phyloP scores from a whole-genome alignment of 1,284 basidiomycete genomes.

The Cryptococcus sp. region DNA sequence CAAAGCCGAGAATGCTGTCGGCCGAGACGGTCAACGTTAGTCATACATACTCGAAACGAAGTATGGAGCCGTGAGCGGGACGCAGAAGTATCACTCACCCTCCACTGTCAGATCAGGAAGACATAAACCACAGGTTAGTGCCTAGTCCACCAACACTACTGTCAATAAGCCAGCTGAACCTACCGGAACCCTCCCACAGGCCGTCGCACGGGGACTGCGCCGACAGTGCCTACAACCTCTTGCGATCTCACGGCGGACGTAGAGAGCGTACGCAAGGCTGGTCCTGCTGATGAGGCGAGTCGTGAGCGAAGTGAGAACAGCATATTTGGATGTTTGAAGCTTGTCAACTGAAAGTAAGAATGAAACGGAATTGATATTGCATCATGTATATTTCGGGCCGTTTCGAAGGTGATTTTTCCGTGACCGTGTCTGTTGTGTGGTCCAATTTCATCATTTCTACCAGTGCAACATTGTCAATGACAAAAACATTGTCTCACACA shows the following conservation, averaged over 20 bases:
- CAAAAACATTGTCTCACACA: too few species aligned
- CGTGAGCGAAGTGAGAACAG: constrained; percentile 6
- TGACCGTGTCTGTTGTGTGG: too few species aligned
- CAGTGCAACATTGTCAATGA: too few species aligned
- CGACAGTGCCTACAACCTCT: constrained; percentile 52
- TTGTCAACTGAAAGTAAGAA: background rate
- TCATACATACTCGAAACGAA: background rate
- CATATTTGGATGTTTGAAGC: background rate
- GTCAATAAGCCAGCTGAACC: too few species aligned
- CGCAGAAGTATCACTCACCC: constrained; percentile 18
- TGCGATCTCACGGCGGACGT: constrained; percentile 56
- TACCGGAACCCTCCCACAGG: constrained; percentile 75
- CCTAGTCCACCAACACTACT: background rate
- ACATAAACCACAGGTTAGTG: background rate
- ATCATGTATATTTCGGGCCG: background rate
- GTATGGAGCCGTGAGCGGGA: background rate
- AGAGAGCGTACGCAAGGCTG: constrained; percentile 46
- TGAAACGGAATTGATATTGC: background rate
- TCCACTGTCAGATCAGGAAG: constrained; percentile 5
- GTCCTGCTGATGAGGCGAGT: constrained; percentile 10
- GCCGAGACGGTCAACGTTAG: constrained; percentile 2
- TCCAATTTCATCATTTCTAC: too few species aligned
- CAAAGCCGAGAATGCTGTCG: constrained; percentile 77
- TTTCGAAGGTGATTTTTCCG: too few species aligned
- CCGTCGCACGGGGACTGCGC: constrained; percentile 61